These are phyloP conservation scores for Epichloe bromicola DNA, from an alignment of 2,329 filamentous ascomycete genomes.

Conservation along the genomic window DNA sequence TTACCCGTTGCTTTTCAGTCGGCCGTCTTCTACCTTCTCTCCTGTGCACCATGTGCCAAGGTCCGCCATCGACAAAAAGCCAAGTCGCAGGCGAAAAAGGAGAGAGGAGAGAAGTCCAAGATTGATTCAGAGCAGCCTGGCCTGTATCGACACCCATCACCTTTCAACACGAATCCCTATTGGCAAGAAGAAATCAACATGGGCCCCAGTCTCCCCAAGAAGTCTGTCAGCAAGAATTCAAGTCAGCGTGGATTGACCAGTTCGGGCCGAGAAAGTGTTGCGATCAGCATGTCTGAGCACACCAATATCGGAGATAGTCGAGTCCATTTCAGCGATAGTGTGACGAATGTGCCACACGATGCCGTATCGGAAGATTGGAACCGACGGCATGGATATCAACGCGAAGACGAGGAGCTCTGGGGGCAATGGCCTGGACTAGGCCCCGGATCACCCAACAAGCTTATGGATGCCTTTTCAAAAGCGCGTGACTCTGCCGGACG, in stretches of 20 bases:
- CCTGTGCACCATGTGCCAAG: conserved; percentile 67
- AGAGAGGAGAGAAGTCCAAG: conserved; percentile 51
- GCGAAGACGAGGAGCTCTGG: conserved; percentile 82
- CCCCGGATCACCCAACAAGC: conserved; percentile 38
- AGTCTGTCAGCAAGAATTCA: conserved; percentile 42
- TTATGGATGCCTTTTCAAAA: conserved; percentile 46
- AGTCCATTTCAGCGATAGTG: conserved; percentile 19
- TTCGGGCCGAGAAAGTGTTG: conserved; percentile 41
- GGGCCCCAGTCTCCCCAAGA: conserved; percentile 61
- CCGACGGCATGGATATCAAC: conserved; percentile 57
- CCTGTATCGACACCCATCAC: conserved; percentile 64
- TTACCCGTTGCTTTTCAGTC: conserved; percentile 55
- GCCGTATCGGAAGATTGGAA: conserved; percentile 50
- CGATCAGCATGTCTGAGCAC: conserved; percentile 23
- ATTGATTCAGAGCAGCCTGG: conserved; percentile 58
- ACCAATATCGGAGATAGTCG: conserved; percentile 26
- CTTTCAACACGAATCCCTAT: conserved; percentile 76
- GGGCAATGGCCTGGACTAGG: conserved; percentile 30
- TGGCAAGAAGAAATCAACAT: conserved; percentile 79
- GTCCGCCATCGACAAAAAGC: conserved; percentile 56
- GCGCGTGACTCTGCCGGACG: conserved; percentile 43
- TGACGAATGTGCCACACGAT: conserved; percentile 24
- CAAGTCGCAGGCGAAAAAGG: conserved; percentile 55
- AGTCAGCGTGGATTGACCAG: conserved; percentile 49
- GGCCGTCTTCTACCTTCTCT: conserved; percentile 63